Evolutionary conservation across 106 monocot species (phyloP).

Genomic region (Narthecium ossifragum): DNA sequence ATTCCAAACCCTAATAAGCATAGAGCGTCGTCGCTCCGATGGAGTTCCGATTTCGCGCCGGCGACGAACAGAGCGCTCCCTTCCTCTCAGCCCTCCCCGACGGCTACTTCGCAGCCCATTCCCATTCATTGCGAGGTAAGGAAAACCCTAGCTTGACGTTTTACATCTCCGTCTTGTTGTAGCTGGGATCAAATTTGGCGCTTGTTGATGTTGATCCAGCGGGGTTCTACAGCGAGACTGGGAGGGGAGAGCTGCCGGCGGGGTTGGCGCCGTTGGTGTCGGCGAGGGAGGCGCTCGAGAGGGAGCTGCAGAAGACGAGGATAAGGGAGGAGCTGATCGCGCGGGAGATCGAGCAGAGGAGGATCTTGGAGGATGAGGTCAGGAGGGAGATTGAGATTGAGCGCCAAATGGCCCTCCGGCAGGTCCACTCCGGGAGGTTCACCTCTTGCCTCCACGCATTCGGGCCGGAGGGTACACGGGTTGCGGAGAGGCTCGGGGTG

Average conservation of each 20-base stretch:
- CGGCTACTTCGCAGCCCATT: neutral
- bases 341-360: conserved; percentile 2
- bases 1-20: no score
- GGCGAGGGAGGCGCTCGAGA: neutral
- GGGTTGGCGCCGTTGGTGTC: neutral
- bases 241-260: neutral
- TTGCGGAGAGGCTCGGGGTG: no score
- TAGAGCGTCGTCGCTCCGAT: no score
- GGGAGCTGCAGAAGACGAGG: conserved; percentile 6
- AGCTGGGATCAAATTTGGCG: neutral
- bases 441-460: no score
- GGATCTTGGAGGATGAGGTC: conserved; percentile 8
- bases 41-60: conserved; percentile 6
- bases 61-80: neutral
- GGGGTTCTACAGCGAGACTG: neutral
- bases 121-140: neutral
- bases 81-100: neutral
- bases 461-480: no score
- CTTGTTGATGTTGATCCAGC: neutral
- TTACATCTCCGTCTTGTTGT: neutral
- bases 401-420: neutral
- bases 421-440: no score
- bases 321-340: neutral
- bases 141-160: no score
- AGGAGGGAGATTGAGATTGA: conserved; percentile 10